These are phyloP conservation scores for Phalaenopsis equestris DNA, from an alignment of 106 monocot species.

Conservation along the genomic window DNA sequence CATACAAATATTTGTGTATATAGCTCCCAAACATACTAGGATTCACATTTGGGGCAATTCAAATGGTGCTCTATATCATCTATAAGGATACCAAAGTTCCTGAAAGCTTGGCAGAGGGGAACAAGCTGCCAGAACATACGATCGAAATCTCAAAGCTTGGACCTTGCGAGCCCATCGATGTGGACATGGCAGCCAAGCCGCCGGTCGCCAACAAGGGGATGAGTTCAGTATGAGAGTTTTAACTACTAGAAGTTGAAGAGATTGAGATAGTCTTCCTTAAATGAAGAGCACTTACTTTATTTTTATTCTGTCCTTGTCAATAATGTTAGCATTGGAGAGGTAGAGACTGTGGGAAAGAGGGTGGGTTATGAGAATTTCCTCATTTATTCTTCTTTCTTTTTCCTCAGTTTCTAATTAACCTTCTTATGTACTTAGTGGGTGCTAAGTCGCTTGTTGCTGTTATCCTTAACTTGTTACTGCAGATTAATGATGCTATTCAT, in stretches of 20 bases:
- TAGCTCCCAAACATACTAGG: conserved; percentile 21
- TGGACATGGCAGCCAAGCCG: background rate
- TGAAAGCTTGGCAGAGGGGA: background rate
- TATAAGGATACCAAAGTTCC: conserved; percentile 19
- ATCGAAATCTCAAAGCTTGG: background rate
- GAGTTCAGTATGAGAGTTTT: background rate
- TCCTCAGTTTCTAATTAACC: background rate
- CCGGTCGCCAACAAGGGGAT: background rate
- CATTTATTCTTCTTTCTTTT: conserved; percentile 1
- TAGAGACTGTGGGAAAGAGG: background rate
- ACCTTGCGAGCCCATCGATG: background rate
- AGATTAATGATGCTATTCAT: background rate
- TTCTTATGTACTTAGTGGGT: background rate
- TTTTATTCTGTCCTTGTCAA: background rate
- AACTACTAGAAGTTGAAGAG: background rate
- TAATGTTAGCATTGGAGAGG: background rate
- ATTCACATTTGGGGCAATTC: conserved; percentile 16
- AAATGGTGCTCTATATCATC: conserved; percentile 20
- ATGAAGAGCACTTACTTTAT: background rate
- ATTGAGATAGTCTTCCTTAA: background rate
- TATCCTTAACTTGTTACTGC: background rate
- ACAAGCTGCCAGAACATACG: conserved; percentile 2
- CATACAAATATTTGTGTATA: background rate
- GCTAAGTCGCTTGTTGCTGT: background rate
- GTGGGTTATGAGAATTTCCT: background rate